Evolutionary conservation across 805 yeast genomes (phyloP).

Genomic region (Kodamaea kaohsiungensis): DNA sequence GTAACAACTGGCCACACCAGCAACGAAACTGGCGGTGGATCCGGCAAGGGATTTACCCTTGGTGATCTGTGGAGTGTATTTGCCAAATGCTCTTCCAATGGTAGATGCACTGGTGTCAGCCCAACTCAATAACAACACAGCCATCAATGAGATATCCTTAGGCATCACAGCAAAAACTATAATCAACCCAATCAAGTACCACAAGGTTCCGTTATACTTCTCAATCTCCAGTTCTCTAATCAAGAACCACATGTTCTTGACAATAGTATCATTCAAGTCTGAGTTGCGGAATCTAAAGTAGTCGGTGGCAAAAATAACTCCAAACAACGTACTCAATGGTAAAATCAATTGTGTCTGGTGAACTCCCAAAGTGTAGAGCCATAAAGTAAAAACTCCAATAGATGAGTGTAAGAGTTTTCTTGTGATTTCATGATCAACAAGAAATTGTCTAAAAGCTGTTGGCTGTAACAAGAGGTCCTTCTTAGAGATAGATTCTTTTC

Average conservation of each 20-base stretch:
- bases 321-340: conserved; percentile 58
- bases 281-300: conserved; percentile 61
- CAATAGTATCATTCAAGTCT: conserved; percentile 65
- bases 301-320: conserved; percentile 62
- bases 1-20: conserved; percentile 69
- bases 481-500: not conserved
- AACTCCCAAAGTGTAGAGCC: conserved; percentile 64
- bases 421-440: conserved; percentile 83
- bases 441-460: conserved; percentile 32
- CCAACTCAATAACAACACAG: conserved; percentile 87
- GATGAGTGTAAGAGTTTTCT: conserved; percentile 87
- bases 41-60: conserved; percentile 87
- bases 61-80: conserved; percentile 75
- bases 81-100: conserved; percentile 83
- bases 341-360: conserved; percentile 57
- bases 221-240: conserved; percentile 83
- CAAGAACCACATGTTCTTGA: conserved; percentile 69
- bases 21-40: conserved; percentile 76
- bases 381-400: conserved; percentile 80
- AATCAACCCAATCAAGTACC: conserved; percentile 79
- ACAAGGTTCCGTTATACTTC: conserved; percentile 78
- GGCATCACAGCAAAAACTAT: conserved; percentile 70
- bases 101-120: conserved; percentile 97
- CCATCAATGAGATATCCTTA: conserved; percentile 77
- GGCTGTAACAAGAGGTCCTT: conserved; percentile 6